Percentiles rank a stretch among this genome's conserved stretches.
These are phyloP conservation scores for Cercophora samala DNA, from an alignment of 495 filamentous ascomycete species.

Conservation along the genomic window DNA sequence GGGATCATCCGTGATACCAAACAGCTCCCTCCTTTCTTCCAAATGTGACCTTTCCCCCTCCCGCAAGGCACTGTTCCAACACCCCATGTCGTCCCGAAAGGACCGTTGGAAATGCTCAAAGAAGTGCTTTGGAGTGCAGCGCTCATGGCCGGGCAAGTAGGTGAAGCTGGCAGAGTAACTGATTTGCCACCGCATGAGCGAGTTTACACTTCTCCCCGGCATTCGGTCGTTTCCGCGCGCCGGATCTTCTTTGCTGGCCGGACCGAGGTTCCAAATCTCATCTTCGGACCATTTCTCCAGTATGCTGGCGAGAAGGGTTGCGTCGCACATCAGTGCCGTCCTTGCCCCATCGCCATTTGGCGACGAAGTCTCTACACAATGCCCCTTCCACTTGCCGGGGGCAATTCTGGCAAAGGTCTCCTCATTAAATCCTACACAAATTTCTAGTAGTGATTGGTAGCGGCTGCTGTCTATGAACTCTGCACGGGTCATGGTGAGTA, in stretches of 20 bases:
- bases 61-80: not conserved
- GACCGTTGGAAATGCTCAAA: not conserved
- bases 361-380: not conserved
- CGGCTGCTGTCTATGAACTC: not conserved
- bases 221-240: not conserved
- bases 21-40: not conserved
- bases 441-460: not conserved
- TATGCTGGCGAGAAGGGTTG: not conserved
- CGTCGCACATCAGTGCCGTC: not conserved
- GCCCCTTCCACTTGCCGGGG: not conserved
- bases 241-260: no score
- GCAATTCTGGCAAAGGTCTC: not conserved
- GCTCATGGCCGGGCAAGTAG: not conserved
- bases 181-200: no score
- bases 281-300: not conserved
- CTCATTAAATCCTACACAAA: not conserved
- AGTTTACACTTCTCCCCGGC: not conserved
- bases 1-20: not conserved
- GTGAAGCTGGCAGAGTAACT: not conserved
- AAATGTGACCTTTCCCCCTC: not conserved
- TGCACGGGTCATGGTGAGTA: not conserved
- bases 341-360: not conserved
- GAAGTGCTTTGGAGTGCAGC: not conserved
- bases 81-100: not conserved
- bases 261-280: not conserved